phyloP scores from a whole-genome alignment of 495 filamentous ascomycete species.

The Terfezia boudieri region DNA sequence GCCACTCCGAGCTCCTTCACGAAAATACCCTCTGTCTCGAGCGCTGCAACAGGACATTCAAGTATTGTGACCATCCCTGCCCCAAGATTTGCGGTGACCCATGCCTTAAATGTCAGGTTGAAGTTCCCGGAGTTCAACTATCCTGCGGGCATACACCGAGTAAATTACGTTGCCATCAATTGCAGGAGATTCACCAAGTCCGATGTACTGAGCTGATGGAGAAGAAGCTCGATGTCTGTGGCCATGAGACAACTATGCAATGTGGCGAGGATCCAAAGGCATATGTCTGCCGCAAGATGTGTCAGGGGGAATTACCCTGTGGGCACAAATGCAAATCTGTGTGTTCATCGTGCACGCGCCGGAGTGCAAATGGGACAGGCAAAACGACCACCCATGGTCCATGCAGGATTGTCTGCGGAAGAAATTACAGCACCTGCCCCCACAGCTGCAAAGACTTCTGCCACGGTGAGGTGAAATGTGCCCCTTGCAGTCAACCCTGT shows the following conservation, averaged over 20 bases:
- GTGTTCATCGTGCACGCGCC: no score
- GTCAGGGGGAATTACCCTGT: neutral
- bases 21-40: neutral
- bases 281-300: neutral
- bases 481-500: constrained; percentile 32
- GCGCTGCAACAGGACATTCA: neutral
- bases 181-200: neutral
- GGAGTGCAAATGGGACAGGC: no score
- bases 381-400: no score
- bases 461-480: constrained; percentile 31
- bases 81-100: neutral
- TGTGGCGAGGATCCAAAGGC: neutral
- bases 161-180: neutral
- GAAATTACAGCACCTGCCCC: constrained; percentile 32
- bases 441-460: constrained; percentile 37
- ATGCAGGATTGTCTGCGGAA: constrained; percentile 33
- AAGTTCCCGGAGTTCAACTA: neutral
- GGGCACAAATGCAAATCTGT: neutral
- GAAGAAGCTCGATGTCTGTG: neutral
- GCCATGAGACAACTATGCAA: neutral
- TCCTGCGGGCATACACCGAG: neutral
- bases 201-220: neutral
- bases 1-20: neutral
- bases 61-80: neutral
- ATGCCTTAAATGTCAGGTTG: neutral